phyloP scores from a whole-genome alignment of 768 basidiomycete genomes.

The Kwoniella dejecticola region DNA sequence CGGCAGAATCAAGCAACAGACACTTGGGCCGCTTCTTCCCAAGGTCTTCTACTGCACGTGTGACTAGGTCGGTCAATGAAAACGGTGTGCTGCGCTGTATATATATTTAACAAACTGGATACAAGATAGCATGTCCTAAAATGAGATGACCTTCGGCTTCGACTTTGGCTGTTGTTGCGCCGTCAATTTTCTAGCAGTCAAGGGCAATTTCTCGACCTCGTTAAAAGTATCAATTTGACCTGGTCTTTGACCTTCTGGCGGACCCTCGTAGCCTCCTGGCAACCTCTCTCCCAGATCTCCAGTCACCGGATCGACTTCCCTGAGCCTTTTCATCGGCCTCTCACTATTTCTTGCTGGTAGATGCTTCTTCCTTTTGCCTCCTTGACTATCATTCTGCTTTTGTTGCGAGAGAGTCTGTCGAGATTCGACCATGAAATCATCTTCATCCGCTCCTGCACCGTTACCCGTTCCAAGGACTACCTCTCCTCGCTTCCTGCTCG shows the following conservation, averaged over 20 bases:
- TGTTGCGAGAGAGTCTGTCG: conserved; percentile 57
- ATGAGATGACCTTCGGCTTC: conserved; percentile 28
- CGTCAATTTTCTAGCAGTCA: conserved; percentile 9
- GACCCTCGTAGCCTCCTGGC: conserved; percentile 5
- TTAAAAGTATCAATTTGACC: conserved; percentile 1
- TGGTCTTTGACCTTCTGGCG: conserved; percentile 7
- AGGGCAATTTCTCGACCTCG: conserved; percentile 5
- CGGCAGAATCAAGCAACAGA: too few relatives aligned
- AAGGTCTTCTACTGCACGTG: too few relatives aligned
- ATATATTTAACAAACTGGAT: too few relatives aligned
- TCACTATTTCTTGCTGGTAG: conserved; percentile 30
- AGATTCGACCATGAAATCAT: conserved; percentile 85
- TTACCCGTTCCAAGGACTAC: conserved; percentile 56
- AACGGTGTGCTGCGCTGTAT: too few relatives aligned
- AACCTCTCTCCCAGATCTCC: conserved; percentile 1
- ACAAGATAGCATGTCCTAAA: too few relatives aligned
- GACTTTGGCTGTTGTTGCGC: conserved; percentile 9
- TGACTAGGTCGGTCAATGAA: too few relatives aligned
- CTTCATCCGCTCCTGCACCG: conserved; percentile 83
- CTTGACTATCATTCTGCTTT: neutral
- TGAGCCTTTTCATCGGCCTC: conserved; percentile 12
- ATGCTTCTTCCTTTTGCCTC: conserved; percentile 29
- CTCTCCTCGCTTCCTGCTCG: conserved; percentile 46
- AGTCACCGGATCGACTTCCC: conserved; percentile 2
- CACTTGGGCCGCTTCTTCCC: too few relatives aligned